phyloP scores from a whole-genome alignment of 257 asterid genomes.

The Primulina tabacum region DNA sequence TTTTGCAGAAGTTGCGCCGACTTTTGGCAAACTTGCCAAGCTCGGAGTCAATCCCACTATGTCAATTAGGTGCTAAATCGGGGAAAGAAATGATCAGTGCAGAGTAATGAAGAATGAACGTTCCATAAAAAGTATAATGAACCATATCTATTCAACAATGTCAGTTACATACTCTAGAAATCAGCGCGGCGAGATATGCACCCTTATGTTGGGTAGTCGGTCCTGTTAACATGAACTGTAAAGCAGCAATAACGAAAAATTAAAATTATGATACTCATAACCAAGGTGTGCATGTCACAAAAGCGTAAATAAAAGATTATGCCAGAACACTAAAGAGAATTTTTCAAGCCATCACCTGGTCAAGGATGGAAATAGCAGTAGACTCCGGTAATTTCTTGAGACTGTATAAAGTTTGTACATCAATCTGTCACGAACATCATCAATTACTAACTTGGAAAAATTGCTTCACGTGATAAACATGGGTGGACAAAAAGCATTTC shows the following conservation, averaged over 20 bases:
- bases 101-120: slow-evolving; percentile 11
- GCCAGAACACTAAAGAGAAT: slow-evolving; percentile 3
- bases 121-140: slow-evolving; percentile 18
- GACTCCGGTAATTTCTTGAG: slow-evolving; percentile 76
- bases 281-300: slow-evolving; percentile 9
- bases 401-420: slow-evolving; percentile 48
- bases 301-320: slow-evolving; percentile 3
- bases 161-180: slow-evolving; percentile 57
- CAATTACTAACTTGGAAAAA: slow-evolving; percentile 13
- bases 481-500: slow-evolving; percentile 6
- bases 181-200: slow-evolving; percentile 67
- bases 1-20: slow-evolving; percentile 30
- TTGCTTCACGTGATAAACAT: not conserved
- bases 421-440: slow-evolving; percentile 53
- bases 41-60: slow-evolving; percentile 33
- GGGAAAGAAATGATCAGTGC: slow-evolving; percentile 20
- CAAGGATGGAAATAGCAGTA: slow-evolving; percentile 74
- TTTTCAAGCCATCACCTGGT: slow-evolving; percentile 61
- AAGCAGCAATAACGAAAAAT: slow-evolving; percentile 24
- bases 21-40: slow-evolving; percentile 44
- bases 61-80: slow-evolving; percentile 51
- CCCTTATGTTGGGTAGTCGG: slow-evolving; percentile 60
- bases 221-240: slow-evolving; percentile 86
- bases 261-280: slow-evolving; percentile 13
- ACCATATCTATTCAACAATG: slow-evolving; percentile 17